Conservation (phyloP, 106 monocot genomes). For the Agapanthus africanus region DNA sequence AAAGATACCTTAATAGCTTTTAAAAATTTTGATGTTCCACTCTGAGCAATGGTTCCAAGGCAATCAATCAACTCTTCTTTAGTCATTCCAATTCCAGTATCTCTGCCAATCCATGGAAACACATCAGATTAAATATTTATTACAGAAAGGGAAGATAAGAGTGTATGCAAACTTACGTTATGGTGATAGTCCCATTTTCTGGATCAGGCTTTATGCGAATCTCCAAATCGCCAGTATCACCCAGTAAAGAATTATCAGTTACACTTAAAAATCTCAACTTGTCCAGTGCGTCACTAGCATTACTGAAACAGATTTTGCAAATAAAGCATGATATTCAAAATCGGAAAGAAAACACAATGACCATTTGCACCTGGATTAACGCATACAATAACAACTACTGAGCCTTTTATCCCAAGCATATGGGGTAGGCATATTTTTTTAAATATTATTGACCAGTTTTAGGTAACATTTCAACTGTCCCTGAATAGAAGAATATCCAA, state of each 20-base stretch:
- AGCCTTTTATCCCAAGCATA: too few relatives aligned
- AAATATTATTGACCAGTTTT: too few relatives aligned
- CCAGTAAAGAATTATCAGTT: slow-evolving; percentile 74
- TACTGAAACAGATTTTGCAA: slow-evolving; percentile 71
- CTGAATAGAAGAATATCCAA: too few relatives aligned
- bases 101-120: slow-evolving; percentile 29
- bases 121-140: slow-evolving; percentile 1
- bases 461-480: too few relatives aligned
- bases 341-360: too few relatives aligned
- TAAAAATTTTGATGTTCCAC: slow-evolving; percentile 93
- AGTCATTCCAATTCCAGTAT: slow-evolving; percentile 98
- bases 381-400: too few relatives aligned
- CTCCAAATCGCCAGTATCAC: slow-evolving; percentile 70
- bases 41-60: slow-evolving; percentile 98
- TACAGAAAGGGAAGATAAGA: background rate
- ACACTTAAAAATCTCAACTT: slow-evolving; percentile 95
- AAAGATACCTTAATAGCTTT: slow-evolving; percentile 72
- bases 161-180: slow-evolving; percentile 29
- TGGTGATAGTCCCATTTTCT: slow-evolving; percentile 86
- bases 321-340: too few relatives aligned
- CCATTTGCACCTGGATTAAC: too few relatives aligned
- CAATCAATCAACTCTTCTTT: slow-evolving; percentile 89
- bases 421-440: too few relatives aligned
- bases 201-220: slow-evolving; percentile 91
- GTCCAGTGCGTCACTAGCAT: slow-evolving; percentile 97